These are phyloP conservation scores for Babesia caballi DNA, from an alignment of 169 alveolate species.

Conservation along the genomic window DNA sequence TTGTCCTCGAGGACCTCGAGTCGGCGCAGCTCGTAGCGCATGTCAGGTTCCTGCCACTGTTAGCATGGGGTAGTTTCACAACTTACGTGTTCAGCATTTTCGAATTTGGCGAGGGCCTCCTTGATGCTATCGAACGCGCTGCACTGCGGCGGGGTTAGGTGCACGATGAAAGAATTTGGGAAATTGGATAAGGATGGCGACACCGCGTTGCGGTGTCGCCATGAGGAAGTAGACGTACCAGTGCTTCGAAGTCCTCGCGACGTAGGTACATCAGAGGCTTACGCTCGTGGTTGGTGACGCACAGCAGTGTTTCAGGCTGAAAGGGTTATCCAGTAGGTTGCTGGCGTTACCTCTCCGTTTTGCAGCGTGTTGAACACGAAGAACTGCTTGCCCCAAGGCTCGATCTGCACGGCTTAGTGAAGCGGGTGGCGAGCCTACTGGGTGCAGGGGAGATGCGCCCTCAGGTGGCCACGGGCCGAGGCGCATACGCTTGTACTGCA, in stretches of 20 bases:
- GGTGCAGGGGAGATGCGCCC: conserved; percentile 62
- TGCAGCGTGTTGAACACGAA: conserved; percentile 58
- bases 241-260: conserved; percentile 64
- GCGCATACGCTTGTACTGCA: conserved; percentile 56
- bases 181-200: too few species aligned
- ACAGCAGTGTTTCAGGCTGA: conserved; percentile 65
- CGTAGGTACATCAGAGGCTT: conserved; percentile 73
- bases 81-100: not conserved
- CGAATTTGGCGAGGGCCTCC: conserved; percentile 36
- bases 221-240: conserved; percentile 50
- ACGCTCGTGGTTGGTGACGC: conserved; percentile 68
- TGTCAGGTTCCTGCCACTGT: conserved; percentile 34
- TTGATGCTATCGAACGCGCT: conserved; percentile 27
- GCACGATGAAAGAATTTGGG: not conserved
- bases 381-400: conserved; percentile 70
- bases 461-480: conserved; percentile 66
- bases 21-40: conserved; percentile 32
- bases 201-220: too few species aligned
- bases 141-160: not conserved
- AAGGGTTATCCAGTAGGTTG: too few species aligned
- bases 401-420: conserved; percentile 23
- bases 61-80: not conserved
- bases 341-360: conserved; percentile 47
- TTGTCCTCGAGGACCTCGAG: conserved; percentile 24
- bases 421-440: conserved; percentile 17